Conservation (phyloP, 768 basidiomycete species). For the Collybiopsis luxurians region DNA sequence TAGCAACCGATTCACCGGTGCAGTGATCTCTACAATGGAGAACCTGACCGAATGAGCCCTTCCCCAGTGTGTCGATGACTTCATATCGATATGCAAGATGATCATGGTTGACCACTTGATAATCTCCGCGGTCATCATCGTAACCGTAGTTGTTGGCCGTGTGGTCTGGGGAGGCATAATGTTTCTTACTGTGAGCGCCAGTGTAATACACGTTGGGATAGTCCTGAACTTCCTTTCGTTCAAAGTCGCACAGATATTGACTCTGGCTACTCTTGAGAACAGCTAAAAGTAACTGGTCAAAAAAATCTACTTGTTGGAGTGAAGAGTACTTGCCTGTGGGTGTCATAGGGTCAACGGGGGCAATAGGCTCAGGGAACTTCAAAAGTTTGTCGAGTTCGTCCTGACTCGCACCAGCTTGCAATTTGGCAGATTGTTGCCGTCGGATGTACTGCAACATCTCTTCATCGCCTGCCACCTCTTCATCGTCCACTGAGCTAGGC, state of each 20-base stretch:
- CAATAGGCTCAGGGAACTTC: conserved; percentile 88
- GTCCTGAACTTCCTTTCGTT: conserved; percentile 89
- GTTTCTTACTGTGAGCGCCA: conserved; percentile 81
- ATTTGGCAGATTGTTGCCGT: conserved; percentile 84
- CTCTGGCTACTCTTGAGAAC: conserved; percentile 64
- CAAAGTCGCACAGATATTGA: conserved; percentile 80
- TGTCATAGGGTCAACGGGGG: conserved; percentile 61
- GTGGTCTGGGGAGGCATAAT: conserved; percentile 68
- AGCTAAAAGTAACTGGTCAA: conserved; percentile 35
- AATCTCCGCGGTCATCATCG: conserved; percentile 98
- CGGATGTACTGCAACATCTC: conserved; percentile 96
- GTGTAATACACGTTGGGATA: conserved; percentile 81
- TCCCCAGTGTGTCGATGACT: conserved; percentile 87
- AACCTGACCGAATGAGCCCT: conserved; percentile 98
- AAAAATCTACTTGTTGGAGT: neutral
- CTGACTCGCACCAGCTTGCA: conserved; percentile 79
- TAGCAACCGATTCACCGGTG: conserved; percentile 93
- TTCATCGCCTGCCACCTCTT: conserved; percentile 87
- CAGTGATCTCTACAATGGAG: conserved; percentile 93
- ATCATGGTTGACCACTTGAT: conserved; percentile 84
- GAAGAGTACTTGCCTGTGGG: conserved; percentile 60
- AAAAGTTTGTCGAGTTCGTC: conserved; percentile 86
- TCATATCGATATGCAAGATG: conserved; percentile 98
- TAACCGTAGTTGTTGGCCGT: conserved; percentile 89
- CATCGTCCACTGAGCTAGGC: conserved; percentile 76